Conservation (phyloP, 257 asterid species). For the Orobanche coerulescens region DNA sequence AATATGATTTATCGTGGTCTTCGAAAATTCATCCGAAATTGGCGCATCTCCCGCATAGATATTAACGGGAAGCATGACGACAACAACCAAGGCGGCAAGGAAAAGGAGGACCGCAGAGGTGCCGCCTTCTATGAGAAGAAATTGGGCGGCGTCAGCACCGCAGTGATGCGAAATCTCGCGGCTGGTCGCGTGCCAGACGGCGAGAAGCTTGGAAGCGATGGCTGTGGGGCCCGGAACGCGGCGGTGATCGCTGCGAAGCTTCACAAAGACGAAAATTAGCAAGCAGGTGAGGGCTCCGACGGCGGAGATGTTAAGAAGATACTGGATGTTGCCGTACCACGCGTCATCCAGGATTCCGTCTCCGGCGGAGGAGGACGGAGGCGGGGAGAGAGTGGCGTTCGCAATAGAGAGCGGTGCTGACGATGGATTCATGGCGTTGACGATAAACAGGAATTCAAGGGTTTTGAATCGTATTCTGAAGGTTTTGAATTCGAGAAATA, state of each 20-base stretch:
- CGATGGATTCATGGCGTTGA: conserved; percentile 31
- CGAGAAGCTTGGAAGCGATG: conserved; percentile 75
- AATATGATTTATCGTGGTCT: conserved; percentile 77
- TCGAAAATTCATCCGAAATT: conserved; percentile 83
- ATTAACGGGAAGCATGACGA: conserved; percentile 67
- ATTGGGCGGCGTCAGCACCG: conserved; percentile 98
- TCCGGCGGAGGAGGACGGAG: conserved; percentile 39
- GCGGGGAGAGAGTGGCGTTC: conserved; percentile 48
- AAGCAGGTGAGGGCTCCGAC: conserved; percentile 88
- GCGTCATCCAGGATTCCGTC: conserved; percentile 45
- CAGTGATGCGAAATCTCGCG: conserved; percentile 89
- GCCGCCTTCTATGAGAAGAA: conserved; percentile 86
- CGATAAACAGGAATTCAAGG: conserved; percentile 16
- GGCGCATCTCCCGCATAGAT: conserved; percentile 66
- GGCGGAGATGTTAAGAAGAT: conserved; percentile 81
- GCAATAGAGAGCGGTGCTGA: too few relatives aligned
- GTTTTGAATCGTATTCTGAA: conserved; percentile 12
- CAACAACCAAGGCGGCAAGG: conserved; percentile 53
- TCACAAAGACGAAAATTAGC: conserved; percentile 70
- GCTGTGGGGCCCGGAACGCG: conserved; percentile 94
- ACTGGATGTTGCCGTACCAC: conserved; percentile 95
- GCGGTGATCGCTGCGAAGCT: conserved; percentile 96
- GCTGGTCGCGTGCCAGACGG: conserved; percentile 95
- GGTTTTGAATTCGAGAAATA: too few relatives aligned
- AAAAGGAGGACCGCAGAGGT: conserved; percentile 63